Conservation (phyloP, 2,329 filamentous ascomycete genomes). For the Xylariaceae sp. region DNA sequence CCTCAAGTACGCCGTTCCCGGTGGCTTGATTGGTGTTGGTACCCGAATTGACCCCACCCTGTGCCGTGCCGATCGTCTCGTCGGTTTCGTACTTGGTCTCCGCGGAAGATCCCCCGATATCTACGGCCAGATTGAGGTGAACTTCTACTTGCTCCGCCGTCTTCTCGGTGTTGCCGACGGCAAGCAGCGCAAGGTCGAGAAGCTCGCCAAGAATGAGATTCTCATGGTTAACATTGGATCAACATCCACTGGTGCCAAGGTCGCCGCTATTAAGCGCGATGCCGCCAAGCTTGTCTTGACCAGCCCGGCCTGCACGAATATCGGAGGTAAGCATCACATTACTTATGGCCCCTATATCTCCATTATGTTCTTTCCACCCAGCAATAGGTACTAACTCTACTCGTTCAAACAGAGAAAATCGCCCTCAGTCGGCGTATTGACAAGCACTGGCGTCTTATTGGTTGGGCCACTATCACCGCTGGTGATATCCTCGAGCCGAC, state of each 20-base stretch:
- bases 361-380: neutral
- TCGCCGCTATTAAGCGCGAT: slow-evolving; percentile 94
- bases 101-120: slow-evolving; percentile 92
- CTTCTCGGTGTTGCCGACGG: slow-evolving; percentile 95
- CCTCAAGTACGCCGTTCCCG: slow-evolving; percentile 95
- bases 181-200: slow-evolving; percentile 98
- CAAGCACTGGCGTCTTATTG: slow-evolving; percentile 42
- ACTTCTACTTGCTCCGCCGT: slow-evolving; percentile 95
- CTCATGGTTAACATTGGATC: slow-evolving; percentile 99
- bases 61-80: slow-evolving; percentile 96
- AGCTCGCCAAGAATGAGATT: slow-evolving; percentile 96
- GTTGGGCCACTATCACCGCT: slow-evolving; percentile 39
- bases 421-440: slow-evolving; percentile 94
- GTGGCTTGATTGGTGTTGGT: slow-evolving; percentile 96
- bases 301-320: slow-evolving; percentile 90
- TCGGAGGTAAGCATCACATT: slow-evolving; percentile 46
- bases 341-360: neutral
- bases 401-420: slow-evolving; percentile 67
- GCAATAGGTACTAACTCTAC: slow-evolving; percentile 4
- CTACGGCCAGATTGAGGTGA: slow-evolving; percentile 97
- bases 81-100: slow-evolving; percentile 94
- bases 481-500: slow-evolving; percentile 19
- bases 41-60: slow-evolving; percentile 96
- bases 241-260: slow-evolving; percentile 95
- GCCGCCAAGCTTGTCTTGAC: slow-evolving; percentile 92